Evolutionary conservation across 1,284 basidiomycete genomes (phyloP).

Genomic region (Puccinia horiana): DNA sequence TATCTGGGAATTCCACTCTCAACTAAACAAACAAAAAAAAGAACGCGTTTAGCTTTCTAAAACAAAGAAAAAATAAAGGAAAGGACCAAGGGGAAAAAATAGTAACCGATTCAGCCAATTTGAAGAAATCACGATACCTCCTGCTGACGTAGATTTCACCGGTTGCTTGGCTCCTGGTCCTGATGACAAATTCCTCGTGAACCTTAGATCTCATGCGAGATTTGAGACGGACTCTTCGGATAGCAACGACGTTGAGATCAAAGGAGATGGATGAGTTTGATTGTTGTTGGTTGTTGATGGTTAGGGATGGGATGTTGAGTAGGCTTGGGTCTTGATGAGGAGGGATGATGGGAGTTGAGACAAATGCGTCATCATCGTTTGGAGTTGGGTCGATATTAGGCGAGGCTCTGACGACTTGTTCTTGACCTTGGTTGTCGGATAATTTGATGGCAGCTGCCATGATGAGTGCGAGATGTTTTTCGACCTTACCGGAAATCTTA

Average conservation of each 20-base stretch:
- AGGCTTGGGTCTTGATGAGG: conserved; percentile 61
- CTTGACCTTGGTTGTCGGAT: conserved; percentile 65
- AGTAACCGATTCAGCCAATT: conserved; percentile 74
- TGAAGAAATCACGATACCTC: conserved; percentile 90
- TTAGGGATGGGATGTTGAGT: conserved; percentile 17
- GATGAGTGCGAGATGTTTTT: conserved; percentile 79
- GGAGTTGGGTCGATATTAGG: conserved; percentile 40
- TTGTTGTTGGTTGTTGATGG: conserved; percentile 1
- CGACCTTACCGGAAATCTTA: conserved; percentile 71
- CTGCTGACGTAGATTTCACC: conserved; percentile 82
- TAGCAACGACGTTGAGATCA: conserved; percentile 83
- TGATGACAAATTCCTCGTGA: conserved; percentile 95
- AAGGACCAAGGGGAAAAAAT: not conserved
- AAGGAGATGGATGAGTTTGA: conserved; percentile 63
- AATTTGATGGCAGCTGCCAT: conserved; percentile 78
- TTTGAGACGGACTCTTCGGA: conserved; percentile 76
- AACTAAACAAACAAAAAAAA: conserved; percentile 63
- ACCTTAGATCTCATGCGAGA: conserved; percentile 76
- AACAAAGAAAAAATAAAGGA: not conserved
- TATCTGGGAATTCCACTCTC: conserved; percentile 76
- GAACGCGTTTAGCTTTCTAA: not conserved
- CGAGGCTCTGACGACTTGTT: conserved; percentile 82
- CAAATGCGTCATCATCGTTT: conserved; percentile 61
- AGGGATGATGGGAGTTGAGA: conserved; percentile 74
- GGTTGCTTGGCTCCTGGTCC: conserved; percentile 65